These are phyloP conservation scores for Blakeslea trispora DNA, from an alignment of 371 early-diverging fungal species.

Conservation along the genomic window DNA sequence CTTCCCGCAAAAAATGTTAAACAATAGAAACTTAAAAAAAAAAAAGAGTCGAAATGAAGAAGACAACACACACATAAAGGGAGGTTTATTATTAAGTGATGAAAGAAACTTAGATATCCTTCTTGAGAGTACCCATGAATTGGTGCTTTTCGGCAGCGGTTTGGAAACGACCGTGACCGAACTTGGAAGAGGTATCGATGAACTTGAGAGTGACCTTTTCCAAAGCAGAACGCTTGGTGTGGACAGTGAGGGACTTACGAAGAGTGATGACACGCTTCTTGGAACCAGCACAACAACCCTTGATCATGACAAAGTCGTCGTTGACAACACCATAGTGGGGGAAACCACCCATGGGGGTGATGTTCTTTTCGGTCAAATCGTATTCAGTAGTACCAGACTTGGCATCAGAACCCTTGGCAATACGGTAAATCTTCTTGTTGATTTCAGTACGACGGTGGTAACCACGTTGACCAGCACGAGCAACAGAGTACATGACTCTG, in stretches of 20 bases:
- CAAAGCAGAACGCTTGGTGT: conserved; percentile 93
- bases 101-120: conserved; percentile 54
- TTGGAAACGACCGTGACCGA: conserved; percentile 99
- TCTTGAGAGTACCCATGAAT: conserved; percentile 96
- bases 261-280: conserved; percentile 98
- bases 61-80: too few relatives aligned
- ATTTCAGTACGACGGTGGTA: conserved; percentile 99
- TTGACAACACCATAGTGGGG: conserved; percentile 99
- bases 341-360: conserved; percentile 99
- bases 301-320: conserved; percentile 99
- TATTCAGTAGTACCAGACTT: conserved; percentile 94
- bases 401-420: conserved; percentile 91
- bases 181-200: conserved; percentile 99
- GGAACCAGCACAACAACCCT: conserved; percentile 98
- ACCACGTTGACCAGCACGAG: conserved; percentile 99
- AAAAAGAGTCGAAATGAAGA: too few relatives aligned
- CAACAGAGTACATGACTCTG: conserved; percentile 99
- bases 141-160: conserved; percentile 97
- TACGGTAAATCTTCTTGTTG: conserved; percentile 99
- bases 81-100: too few relatives aligned
- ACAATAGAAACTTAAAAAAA: too few relatives aligned
- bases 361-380: conserved; percentile 97
- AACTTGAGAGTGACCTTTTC: conserved; percentile 97
- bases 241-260: conserved; percentile 96
- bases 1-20: too few relatives aligned